Percentiles rank a stretch among this genome's conserved stretches.
These are phyloP conservation scores for Kalmusia sp. DNA, from an alignment of 2,329 filamentous ascomycete genomes.

Conservation along the genomic window DNA sequence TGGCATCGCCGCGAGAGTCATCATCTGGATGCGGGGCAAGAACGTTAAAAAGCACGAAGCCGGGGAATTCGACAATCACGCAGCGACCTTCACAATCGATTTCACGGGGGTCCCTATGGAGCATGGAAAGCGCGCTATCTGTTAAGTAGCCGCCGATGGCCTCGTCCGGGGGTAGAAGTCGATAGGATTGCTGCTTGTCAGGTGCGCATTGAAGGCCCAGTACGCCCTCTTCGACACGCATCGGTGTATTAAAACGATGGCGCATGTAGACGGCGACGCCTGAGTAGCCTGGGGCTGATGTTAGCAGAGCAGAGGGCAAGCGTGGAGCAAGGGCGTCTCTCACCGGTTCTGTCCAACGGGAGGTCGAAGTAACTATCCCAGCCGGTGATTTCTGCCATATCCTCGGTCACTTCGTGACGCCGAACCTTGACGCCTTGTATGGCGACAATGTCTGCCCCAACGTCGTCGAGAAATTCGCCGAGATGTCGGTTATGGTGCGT, in stretches of 20 bases:
- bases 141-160: conserved; percentile 90
- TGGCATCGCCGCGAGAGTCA: conserved; percentile 78
- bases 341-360: conserved; percentile 91
- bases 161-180: conserved; percentile 74
- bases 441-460: conserved; percentile 90
- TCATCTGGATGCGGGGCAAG: conserved; percentile 93
- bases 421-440: conserved; percentile 98
- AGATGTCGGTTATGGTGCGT: too few relatives aligned
- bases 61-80: conserved; percentile 89
- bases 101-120: conserved; percentile 68
- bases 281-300: conserved; percentile 74
- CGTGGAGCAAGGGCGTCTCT: neutral
- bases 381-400: conserved; percentile 92
- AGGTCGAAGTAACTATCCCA: conserved; percentile 98
- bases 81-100: conserved; percentile 93
- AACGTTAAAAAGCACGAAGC: conserved; percentile 90
- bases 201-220: conserved; percentile 80
- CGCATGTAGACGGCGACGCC: conserved; percentile 95
- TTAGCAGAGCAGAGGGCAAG: conserved; percentile 3
- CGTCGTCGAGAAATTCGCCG: too few relatives aligned
- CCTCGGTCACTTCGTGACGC: conserved; percentile 86
- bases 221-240: conserved; percentile 92
- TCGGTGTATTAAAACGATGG: conserved; percentile 83
- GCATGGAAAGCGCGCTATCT: conserved; percentile 67
- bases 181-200: conserved; percentile 72